A percentile compares a stretch with the other conserved stretches of the same genome.
These are phyloP conservation scores for Canariomyces notabilis DNA, from an alignment of 2,329 filamentous ascomycete genomes.

Conservation along the genomic window DNA sequence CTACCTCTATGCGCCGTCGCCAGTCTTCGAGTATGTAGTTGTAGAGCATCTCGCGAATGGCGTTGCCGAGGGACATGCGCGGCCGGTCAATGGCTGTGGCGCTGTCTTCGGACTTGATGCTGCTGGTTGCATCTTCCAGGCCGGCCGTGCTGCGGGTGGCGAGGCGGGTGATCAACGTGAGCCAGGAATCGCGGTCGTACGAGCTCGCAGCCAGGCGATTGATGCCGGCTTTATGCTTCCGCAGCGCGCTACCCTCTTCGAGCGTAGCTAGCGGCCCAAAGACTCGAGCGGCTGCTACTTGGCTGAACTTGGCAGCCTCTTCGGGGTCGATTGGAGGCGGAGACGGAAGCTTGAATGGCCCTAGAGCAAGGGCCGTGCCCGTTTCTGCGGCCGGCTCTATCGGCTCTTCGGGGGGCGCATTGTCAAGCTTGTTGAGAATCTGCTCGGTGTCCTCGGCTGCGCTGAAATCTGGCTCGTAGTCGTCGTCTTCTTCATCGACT, in stretches of 20 bases:
- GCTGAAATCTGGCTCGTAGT: slow-evolving; percentile 86
- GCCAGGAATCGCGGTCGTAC: slow-evolving; percentile 84
- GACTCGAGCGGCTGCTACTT: slow-evolving; percentile 68
- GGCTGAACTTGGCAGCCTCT: slow-evolving; percentile 67
- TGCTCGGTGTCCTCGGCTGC: slow-evolving; percentile 73
- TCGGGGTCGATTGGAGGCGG: slow-evolving; percentile 69
- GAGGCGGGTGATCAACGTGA: slow-evolving; percentile 78
- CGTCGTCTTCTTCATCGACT: slow-evolving; percentile 74
- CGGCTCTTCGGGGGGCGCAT: slow-evolving; percentile 53
- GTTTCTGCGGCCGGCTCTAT: slow-evolving; percentile 40
- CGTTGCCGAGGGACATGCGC: slow-evolving; percentile 52
- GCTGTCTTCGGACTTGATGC: slow-evolving; percentile 54
- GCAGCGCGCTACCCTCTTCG: slow-evolving; percentile 58
- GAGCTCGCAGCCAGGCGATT: slow-evolving; percentile 78
- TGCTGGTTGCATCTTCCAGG: slow-evolving; percentile 52
- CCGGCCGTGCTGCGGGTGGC: slow-evolving; percentile 74
- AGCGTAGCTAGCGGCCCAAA: slow-evolving; percentile 71
- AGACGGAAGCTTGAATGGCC: slow-evolving; percentile 73
- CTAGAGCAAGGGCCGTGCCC: slow-evolving; percentile 53
- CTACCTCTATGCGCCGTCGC: slow-evolving; percentile 79
- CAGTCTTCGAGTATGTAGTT: slow-evolving; percentile 90
- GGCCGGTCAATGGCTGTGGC: slow-evolving; percentile 20
- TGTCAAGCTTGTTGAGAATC: slow-evolving; percentile 71
- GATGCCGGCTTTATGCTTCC: slow-evolving; percentile 67
- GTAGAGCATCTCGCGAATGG: slow-evolving; percentile 76